These are phyloP conservation scores for Pleurozium schreberi DNA, from an alignment of 225 moss, liverwort and hornwort genomes.

Conservation along the genomic window DNA sequence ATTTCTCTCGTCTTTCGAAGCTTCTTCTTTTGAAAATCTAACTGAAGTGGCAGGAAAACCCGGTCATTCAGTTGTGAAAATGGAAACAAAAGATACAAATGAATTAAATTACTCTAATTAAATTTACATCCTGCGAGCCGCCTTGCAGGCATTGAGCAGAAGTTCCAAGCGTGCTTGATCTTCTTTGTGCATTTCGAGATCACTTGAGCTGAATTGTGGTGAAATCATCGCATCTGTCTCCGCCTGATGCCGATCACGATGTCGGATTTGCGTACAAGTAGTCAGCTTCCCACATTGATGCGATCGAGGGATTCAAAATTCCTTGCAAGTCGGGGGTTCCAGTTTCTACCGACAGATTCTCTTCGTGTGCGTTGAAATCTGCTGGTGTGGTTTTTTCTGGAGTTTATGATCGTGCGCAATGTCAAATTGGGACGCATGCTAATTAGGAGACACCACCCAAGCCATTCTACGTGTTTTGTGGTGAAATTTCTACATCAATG, in stretches of 20 bases:
- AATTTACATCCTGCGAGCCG: too few species aligned
- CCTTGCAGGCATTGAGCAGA: background rate
- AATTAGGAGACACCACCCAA: background rate
- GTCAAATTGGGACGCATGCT: background rate
- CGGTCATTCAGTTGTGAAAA: background rate
- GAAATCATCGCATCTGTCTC: background rate
- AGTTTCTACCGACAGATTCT: background rate
- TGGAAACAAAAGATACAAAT: too few species aligned
- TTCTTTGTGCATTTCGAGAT: background rate
- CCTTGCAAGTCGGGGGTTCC: background rate
- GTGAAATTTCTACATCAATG: background rate
- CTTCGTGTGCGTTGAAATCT: background rate
- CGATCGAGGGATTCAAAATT: background rate
- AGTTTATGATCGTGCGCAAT: background rate
- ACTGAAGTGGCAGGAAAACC: background rate
- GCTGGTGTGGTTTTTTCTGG: background rate
- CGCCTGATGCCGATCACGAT: background rate
- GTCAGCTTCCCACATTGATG: background rate
- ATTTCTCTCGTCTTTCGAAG: background rate
- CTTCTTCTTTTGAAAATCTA: background rate
- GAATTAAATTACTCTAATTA: background rate
- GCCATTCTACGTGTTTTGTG: background rate
- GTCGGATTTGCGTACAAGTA: background rate
- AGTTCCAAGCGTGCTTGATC: background rate
- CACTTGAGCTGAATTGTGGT: background rate